phyloP scores from a whole-genome alignment of 495 filamentous ascomycete genomes.

The Schizothecium vesticola region DNA sequence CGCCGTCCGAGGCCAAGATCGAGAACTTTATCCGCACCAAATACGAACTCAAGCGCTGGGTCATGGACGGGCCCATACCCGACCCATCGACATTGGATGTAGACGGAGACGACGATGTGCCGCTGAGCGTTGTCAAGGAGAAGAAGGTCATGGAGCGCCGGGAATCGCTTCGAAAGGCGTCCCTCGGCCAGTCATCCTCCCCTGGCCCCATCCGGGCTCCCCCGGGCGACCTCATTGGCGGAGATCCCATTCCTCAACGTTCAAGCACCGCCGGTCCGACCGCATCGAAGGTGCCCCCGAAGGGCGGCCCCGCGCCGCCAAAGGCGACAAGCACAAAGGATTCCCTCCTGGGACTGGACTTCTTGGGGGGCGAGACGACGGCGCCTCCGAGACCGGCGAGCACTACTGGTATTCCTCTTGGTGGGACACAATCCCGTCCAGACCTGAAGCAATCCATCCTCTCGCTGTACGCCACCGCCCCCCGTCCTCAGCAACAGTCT shows the following conservation, averaged over 20 bases:
- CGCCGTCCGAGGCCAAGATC: slow-evolving; percentile 97
- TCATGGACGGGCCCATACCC: slow-evolving; percentile 93
- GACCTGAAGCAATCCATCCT: slow-evolving; percentile 97
- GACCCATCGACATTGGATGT: slow-evolving; percentile 81
- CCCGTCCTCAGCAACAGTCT: slow-evolving; percentile 56
- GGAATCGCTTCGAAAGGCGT: slow-evolving; percentile 40
- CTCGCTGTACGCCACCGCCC: slow-evolving; percentile 86
- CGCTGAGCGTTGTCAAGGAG: slow-evolving; percentile 53
- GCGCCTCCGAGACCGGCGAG: slow-evolving; percentile 67
- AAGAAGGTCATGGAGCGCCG: slow-evolving; percentile 49
- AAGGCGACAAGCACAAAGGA: slow-evolving; percentile 59
- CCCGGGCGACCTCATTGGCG: slow-evolving; percentile 48
- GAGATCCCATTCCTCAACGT: slow-evolving; percentile 41
- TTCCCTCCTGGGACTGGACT: slow-evolving; percentile 88
- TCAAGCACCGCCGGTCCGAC: slow-evolving; percentile 58
- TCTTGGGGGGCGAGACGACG: slow-evolving; percentile 68
- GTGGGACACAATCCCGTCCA: slow-evolving; percentile 67
- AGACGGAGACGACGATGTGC: slow-evolving; percentile 79
- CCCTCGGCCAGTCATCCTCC: slow-evolving; percentile 31
- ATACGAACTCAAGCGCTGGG: slow-evolving; percentile 96
- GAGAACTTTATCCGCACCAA: slow-evolving; percentile 99
- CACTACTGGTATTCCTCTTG: slow-evolving; percentile 55
- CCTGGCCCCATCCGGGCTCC: slow-evolving; percentile 29
- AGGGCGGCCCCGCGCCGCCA: slow-evolving; percentile 57
- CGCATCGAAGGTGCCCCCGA: slow-evolving; percentile 61